These are phyloP conservation scores for Leishmania martiniquensis DNA, from an alignment of 208 protist genomes.

Conservation along the genomic window DNA sequence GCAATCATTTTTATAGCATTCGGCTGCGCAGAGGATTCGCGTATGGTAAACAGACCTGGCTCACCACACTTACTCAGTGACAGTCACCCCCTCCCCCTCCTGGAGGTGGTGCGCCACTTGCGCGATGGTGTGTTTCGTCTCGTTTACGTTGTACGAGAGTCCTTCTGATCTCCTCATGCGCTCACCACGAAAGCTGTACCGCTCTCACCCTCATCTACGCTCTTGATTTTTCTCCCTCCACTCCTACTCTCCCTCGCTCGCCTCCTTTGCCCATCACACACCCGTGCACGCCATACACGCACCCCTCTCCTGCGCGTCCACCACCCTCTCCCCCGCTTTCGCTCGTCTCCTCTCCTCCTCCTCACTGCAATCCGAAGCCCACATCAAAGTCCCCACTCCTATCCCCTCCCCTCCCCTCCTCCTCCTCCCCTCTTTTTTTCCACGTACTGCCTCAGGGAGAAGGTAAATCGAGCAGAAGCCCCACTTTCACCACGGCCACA, in stretches of 20 bases:
- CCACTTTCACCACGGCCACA: background rate
- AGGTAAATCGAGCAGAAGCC: background rate
- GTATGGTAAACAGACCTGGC: background rate
- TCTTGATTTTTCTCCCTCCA: background rate
- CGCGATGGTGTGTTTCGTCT: background rate
- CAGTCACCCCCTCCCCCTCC: background rate
- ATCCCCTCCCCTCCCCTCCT: background rate
- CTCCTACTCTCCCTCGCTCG: background rate
- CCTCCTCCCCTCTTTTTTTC: background rate
- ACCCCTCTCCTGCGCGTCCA: background rate
- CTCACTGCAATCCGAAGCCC: constrained; percentile 4
- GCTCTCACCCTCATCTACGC: background rate
- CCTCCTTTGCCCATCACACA: constrained; percentile 1
- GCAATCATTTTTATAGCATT: background rate
- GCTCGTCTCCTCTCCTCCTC: background rate
- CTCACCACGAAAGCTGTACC: background rate
- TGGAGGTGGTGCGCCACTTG: background rate
- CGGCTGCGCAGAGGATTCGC: background rate
- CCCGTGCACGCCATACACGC: background rate
- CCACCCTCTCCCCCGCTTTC: background rate
- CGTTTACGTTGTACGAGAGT: background rate
- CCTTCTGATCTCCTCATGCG: background rate
- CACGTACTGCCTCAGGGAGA: background rate
- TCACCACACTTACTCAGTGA: background rate
- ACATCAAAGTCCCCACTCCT: constrained; percentile 1